These are phyloP conservation scores for Porphyrellus cyaneotinctus DNA, from an alignment of 768 basidiomycete species.

Conservation along the genomic window DNA sequence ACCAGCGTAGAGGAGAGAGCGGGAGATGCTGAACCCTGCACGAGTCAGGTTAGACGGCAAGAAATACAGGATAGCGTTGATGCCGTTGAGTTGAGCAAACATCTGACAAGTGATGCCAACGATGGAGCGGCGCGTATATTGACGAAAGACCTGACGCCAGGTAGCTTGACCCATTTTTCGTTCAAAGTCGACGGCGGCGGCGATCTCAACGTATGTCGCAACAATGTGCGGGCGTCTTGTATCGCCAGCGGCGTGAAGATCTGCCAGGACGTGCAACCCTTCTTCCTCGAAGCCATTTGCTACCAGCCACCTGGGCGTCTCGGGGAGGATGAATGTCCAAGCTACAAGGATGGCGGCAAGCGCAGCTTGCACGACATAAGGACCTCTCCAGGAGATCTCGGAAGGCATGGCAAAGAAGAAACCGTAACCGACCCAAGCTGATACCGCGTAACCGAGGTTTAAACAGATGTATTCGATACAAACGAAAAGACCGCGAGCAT, in stretches of 20 bases:
- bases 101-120: slow-evolving; percentile 55
- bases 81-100: slow-evolving; percentile 53
- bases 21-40: slow-evolving; percentile 44
- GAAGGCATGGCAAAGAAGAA: slow-evolving; percentile 46
- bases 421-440: slow-evolving; percentile 47
- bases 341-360: slow-evolving; percentile 44
- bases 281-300: slow-evolving; percentile 50
- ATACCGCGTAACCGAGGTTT: slow-evolving; percentile 46
- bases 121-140: slow-evolving; percentile 45
- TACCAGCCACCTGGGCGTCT: slow-evolving; percentile 53
- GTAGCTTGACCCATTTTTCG: slow-evolving; percentile 37
- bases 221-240: slow-evolving; percentile 38
- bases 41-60: slow-evolving; percentile 50
- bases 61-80: slow-evolving; percentile 57
- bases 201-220: slow-evolving; percentile 43
- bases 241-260: slow-evolving; percentile 52
- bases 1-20: slow-evolving; percentile 44
- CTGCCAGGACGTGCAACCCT: slow-evolving; percentile 50
- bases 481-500: slow-evolving; percentile 49
- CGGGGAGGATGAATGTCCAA: slow-evolving; percentile 48
- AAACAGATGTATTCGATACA: slow-evolving; percentile 52
- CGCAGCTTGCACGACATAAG: slow-evolving; percentile 50
- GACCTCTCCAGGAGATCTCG: slow-evolving; percentile 53
- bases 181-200: slow-evolving; percentile 38
- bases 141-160: slow-evolving; percentile 49